phyloP scores from a whole-genome alignment of 2,329 filamentous ascomycete genomes.

The Exophiala oligosperma region DNA sequence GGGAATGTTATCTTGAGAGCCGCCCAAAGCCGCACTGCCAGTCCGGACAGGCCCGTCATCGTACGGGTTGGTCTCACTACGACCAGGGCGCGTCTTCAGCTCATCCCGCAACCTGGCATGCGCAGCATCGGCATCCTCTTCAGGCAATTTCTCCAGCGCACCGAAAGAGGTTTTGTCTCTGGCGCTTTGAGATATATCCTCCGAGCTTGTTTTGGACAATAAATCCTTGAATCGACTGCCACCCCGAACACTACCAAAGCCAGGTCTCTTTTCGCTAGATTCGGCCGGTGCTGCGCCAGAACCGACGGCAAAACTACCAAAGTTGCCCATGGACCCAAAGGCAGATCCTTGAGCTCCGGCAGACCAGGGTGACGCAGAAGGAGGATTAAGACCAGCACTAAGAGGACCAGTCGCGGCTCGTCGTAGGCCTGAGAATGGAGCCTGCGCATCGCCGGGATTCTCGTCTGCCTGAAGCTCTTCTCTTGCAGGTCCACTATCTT shows the following conservation, averaged over 20 bases:
- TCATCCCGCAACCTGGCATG: constrained; percentile 53
- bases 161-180: constrained; percentile 58
- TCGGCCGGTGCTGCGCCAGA: constrained; percentile 51
- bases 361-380: constrained; percentile 57
- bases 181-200: constrained; percentile 56
- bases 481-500: constrained; percentile 41
- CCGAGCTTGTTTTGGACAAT: constrained; percentile 73
- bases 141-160: constrained; percentile 55
- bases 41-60: constrained; percentile 49
- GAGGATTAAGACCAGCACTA: constrained; percentile 48
- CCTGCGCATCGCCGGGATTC: constrained; percentile 37
- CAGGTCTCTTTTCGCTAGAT: constrained; percentile 65
- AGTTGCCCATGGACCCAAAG: constrained; percentile 75
- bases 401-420: constrained; percentile 57
- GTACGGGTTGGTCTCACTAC: constrained; percentile 52
- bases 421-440: constrained; percentile 57
- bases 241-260: constrained; percentile 65
- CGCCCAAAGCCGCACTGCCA: constrained; percentile 70
- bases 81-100: constrained; percentile 47
- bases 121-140: constrained; percentile 49
- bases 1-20: constrained; percentile 68
- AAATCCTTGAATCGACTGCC: constrained; percentile 86
- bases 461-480: constrained; percentile 52
- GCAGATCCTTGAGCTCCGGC: constrained; percentile 61
- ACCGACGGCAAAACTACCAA: constrained; percentile 82